Conservation (phyloP, 2,329 filamentous ascomycete species). For the Fusarium solani-melongenae region DNA sequence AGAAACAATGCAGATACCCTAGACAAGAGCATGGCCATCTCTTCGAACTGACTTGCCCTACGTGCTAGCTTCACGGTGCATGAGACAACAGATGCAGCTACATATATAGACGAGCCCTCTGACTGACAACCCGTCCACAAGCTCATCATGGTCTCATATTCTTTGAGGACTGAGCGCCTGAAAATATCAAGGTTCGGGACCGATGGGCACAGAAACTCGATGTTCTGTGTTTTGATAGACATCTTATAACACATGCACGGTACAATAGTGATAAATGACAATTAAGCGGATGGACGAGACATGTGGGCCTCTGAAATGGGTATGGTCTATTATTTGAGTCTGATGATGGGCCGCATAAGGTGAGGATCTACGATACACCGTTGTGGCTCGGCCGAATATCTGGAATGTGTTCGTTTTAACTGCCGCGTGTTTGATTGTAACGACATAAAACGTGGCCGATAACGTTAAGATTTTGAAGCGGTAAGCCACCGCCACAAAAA, state of each 20-base stretch:
- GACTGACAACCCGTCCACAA: no score
- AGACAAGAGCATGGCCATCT: no score
- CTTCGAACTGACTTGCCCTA: no score
- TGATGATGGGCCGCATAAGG: neutral
- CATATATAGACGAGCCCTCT: no score
- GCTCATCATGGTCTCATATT: no score
- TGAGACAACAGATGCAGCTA: no score
- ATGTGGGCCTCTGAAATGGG: neutral
- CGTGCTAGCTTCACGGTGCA: no score
- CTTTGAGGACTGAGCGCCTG: no score
- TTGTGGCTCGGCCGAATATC: neutral
- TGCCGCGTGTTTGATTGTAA: neutral
- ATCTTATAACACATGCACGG: neutral
- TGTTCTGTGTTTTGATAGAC: no score
- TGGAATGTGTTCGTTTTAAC: neutral
- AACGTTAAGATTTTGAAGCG: neutral
- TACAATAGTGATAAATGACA: neutral
- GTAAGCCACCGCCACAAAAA: neutral
- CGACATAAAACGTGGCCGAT: neutral
- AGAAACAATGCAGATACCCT: no score
- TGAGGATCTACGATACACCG: neutral
- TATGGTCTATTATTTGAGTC: neutral
- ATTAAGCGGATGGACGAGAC: neutral
- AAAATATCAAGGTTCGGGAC: no score
- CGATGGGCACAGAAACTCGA: no score